Percentiles rank a stretch among this genome's conserved stretches.
These are phyloP conservation scores for Hibiscus syriacus DNA, from an alignment of 345 rosid species.

Conservation along the genomic window DNA sequence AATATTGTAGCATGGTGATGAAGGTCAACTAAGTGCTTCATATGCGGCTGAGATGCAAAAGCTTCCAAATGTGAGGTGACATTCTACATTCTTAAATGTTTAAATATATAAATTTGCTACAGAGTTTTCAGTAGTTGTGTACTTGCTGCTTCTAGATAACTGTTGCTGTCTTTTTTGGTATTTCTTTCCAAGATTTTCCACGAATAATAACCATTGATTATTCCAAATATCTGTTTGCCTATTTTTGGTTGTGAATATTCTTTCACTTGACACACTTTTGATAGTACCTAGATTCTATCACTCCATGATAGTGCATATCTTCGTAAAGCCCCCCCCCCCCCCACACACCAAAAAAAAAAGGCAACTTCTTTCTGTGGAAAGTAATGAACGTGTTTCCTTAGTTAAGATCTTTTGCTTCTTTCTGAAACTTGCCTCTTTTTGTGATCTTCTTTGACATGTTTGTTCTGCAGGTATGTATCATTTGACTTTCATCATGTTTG, in stretches of 20 bases:
- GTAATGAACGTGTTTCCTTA: background rate
- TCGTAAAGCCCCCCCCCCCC: background rate
- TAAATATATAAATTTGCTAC: background rate
- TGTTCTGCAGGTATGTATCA: slow-evolving; percentile 57
- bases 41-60: slow-evolving; percentile 72
- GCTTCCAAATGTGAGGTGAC: slow-evolving; percentile 87
- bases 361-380: background rate
- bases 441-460: slow-evolving; percentile 1
- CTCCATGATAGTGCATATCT: background rate
- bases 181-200: slow-evolving; percentile 1
- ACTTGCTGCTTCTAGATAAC: background rate
- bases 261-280: background rate
- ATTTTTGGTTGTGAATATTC: background rate
- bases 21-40: slow-evolving; percentile 74
- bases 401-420: background rate
- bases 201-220: background rate
- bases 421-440: too few relatives aligned
- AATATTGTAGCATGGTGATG: slow-evolving; percentile 68
- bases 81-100: slow-evolving; percentile 13
- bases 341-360: too few relatives aligned
- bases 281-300: background rate
- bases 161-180: background rate
- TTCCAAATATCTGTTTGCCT: background rate
- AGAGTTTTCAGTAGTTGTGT: background rate
- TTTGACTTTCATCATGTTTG: slow-evolving; percentile 86